Conservation (phyloP, 192 early-diverging fungal species). For the Coemansia sp. region DNA sequence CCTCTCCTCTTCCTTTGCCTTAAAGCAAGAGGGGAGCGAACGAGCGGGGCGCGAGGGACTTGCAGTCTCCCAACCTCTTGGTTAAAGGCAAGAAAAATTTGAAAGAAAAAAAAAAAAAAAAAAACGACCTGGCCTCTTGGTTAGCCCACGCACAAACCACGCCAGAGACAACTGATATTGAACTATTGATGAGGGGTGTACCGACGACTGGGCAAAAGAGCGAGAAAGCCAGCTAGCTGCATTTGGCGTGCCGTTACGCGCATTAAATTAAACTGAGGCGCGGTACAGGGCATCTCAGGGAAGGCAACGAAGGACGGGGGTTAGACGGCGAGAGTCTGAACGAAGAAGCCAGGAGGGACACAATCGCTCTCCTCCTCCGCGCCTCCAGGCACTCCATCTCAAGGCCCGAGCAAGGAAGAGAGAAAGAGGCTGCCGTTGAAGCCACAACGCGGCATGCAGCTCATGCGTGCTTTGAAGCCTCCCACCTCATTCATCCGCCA, state of each 20-base stretch:
- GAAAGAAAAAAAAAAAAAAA: too few species aligned
- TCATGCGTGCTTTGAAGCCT: constrained; percentile 8
- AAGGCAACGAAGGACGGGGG: too few species aligned
- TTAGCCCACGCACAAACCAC: too few species aligned
- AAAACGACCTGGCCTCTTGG: too few species aligned
- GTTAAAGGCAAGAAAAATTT: too few species aligned
- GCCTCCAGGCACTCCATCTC: constrained; percentile 2
- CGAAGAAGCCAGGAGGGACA: background rate
- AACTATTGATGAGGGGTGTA: background rate
- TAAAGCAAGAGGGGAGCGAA: too few species aligned
- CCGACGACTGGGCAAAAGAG: background rate
- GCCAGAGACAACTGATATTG: too few species aligned
- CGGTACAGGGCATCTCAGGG: background rate
- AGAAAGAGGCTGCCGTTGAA: background rate
- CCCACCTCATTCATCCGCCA: background rate
- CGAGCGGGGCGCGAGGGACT: too few species aligned
- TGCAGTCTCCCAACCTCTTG: too few species aligned
- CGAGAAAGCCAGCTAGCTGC: background rate
- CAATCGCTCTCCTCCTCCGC: background rate
- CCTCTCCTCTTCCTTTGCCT: too few species aligned
- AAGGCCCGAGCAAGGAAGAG: background rate
- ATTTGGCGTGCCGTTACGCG: background rate
- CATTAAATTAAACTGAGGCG: constrained; percentile 7
- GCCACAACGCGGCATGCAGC: constrained; percentile 3
- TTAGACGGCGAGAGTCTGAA: too few species aligned